Evolutionary conservation across 192 early-diverging fungal species (phyloP).

Genomic region (Podila horticola): DNA sequence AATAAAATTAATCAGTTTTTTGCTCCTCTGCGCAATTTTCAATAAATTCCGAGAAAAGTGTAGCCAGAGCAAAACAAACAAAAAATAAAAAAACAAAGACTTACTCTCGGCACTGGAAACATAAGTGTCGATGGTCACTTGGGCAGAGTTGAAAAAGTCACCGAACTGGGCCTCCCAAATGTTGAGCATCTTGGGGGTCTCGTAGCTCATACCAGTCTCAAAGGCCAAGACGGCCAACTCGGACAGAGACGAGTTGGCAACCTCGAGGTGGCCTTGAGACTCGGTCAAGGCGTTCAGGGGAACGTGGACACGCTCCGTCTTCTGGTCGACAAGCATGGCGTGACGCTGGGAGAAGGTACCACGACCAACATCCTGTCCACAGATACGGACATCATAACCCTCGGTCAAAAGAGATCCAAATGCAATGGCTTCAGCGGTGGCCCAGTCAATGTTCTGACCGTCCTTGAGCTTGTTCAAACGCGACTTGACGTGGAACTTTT

Average conservation of each 20-base stretch:
- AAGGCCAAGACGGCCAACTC: constrained; percentile 97
- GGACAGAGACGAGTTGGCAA: constrained; percentile 91
- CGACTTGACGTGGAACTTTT: constrained; percentile 91
- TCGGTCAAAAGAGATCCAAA: constrained; percentile 89
- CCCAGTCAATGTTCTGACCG: constrained; percentile 89
- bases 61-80: background rate
- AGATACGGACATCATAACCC: constrained; percentile 90
- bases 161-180: constrained; percentile 99
- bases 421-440: constrained; percentile 92
- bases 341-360: constrained; percentile 98
- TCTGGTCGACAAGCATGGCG: constrained; percentile 94
- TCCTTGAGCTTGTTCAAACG: constrained; percentile 77
- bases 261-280: constrained; percentile 59
- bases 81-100: constrained; percentile 3
- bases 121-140: constrained; percentile 96
- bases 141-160: constrained; percentile 97
- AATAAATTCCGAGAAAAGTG: no score
- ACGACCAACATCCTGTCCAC: constrained; percentile 97
- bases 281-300: constrained; percentile 80
- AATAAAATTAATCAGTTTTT: background rate
- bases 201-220: constrained; percentile 94
- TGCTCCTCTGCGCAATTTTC: background rate
- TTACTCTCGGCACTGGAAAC: constrained; percentile 81
- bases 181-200: constrained; percentile 85
- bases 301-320: constrained; percentile 85